These are phyloP conservation scores for Agrocybe praecox DNA, from an alignment of 768 basidiomycete species.

Conservation along the genomic window DNA sequence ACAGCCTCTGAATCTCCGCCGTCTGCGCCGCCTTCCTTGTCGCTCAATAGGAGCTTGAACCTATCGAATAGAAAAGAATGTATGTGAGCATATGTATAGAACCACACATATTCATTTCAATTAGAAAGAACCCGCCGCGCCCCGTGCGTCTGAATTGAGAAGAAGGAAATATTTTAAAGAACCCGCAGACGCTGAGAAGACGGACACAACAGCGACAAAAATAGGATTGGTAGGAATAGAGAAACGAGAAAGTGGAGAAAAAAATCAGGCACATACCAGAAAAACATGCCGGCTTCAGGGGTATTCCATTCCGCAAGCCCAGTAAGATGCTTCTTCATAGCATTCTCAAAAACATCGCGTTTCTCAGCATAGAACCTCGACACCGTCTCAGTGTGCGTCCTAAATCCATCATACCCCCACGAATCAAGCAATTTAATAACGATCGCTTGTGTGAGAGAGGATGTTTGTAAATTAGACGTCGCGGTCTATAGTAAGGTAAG, in stretches of 20 bases:
- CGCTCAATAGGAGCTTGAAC: slow-evolving; percentile 66
- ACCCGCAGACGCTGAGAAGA: too few species aligned
- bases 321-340: slow-evolving; percentile 74
- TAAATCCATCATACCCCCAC: slow-evolving; percentile 82
- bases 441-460: slow-evolving; percentile 67
- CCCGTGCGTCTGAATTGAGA: too few species aligned
- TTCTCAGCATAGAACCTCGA: slow-evolving; percentile 75
- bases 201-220: neutral
- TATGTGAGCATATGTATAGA: neutral
- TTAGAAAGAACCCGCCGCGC: too few species aligned
- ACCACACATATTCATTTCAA: too few species aligned
- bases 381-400: slow-evolving; percentile 65
- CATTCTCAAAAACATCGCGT: slow-evolving; percentile 76
- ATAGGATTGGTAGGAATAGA: neutral
- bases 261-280: slow-evolving; percentile 58
- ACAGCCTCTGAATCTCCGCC: slow-evolving; percentile 72
- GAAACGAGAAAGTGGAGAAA: too few species aligned
- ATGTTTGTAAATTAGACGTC: slow-evolving; percentile 67
- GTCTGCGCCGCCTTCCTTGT: slow-evolving; percentile 37
- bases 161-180: too few species aligned
- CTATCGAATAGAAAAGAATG: slow-evolving; percentile 31
- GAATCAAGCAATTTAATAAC: slow-evolving; percentile 55
- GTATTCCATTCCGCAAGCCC: slow-evolving; percentile 74
- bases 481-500: slow-evolving; percentile 53
- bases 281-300: slow-evolving; percentile 88